Evolutionary conservation across 129 eudicot species (phyloP), one percentile per base, ranked within the genome.

Genomic region (Flaveria robusta): DNA sequence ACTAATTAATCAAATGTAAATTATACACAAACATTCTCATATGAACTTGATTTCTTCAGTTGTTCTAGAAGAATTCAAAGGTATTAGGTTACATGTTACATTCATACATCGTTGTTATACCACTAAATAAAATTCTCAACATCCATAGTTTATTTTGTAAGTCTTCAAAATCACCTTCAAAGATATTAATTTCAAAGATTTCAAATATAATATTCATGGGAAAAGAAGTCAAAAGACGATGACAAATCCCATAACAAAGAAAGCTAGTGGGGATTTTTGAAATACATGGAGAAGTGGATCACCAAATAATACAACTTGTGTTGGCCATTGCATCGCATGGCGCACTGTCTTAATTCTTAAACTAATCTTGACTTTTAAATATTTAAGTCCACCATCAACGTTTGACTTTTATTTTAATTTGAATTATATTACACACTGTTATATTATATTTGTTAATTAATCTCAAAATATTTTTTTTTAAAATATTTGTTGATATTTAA

Each of bases 261-360:
- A 60, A 63, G 43, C 45, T 63, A 29, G 68, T 63, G 68, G 68
- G 68, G 45, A 27, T 63, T 27, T 66, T 72, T 67, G 74, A 64
- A 56, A 65, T 52, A 54, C 74, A 78, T 80, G 79, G 39, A 22
- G 74, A 80, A 80, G 83, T 80, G 83, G 83, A 80, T 80, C 79
- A 80, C 75, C 79, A 66, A 80, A 80, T 80, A 66, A 41, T 80
- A 73, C 42, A 54, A 80, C 66, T 73, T 42, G 26, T 66, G 74
- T 80, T 79, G 74, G 83, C 79, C 79, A 80, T 43, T 73, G 60
- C 79, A 79, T 65, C 66, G 79, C 69, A 79, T 72, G 79, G 58
- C 78, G 66, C 71, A 55, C 79, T 65, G 78, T 23, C 13, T 72
- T n/a, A n/a, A n/a, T n/a, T n/a, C n/a, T n/a, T 8, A 43, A 8